Evolutionary conservation across 768 basidiomycete genomes (phyloP).

Genomic region (Cystofilobasidium capitatum): DNA sequence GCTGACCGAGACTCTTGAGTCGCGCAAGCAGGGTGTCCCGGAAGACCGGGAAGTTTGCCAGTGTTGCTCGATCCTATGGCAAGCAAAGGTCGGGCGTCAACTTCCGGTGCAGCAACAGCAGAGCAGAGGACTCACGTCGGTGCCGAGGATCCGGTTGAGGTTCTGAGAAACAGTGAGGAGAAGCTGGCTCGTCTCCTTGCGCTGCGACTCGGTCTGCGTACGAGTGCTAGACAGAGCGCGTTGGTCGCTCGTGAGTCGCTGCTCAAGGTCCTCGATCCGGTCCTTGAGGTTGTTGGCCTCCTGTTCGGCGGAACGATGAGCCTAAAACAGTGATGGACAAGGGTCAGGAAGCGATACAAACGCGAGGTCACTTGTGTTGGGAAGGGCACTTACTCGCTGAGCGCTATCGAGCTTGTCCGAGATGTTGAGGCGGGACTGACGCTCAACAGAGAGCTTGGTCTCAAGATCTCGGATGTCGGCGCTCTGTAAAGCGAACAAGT

Average conservation of each 20-base stretch:
- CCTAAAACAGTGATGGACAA: slow-evolving; percentile 38
- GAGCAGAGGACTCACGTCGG: slow-evolving; percentile 31
- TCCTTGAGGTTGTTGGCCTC: slow-evolving; percentile 56
- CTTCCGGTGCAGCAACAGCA: background rate
- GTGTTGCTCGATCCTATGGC: slow-evolving; percentile 35
- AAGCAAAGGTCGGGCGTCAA: background rate
- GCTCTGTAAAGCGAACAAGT: slow-evolving; percentile 41
- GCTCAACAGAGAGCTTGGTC: slow-evolving; percentile 67
- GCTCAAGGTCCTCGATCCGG: slow-evolving; percentile 65
- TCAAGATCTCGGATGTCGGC: slow-evolving; percentile 72
- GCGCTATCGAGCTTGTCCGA: slow-evolving; percentile 78
- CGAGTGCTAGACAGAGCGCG: slow-evolving; percentile 60
- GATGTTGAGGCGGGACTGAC: slow-evolving; percentile 73
- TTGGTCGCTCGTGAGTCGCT: slow-evolving; percentile 70
- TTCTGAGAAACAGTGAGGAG: slow-evolving; percentile 89
- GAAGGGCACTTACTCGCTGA: slow-evolving; percentile 46
- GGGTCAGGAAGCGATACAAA: background rate
- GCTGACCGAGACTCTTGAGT: slow-evolving; percentile 70
- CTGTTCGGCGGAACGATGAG: slow-evolving; percentile 55
- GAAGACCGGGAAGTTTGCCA: slow-evolving; percentile 82
- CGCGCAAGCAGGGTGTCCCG: slow-evolving; percentile 86
- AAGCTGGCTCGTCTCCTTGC: slow-evolving; percentile 85
- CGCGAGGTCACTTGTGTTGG: too few relatives aligned
- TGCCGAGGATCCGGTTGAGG: slow-evolving; percentile 80
- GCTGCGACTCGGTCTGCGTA: slow-evolving; percentile 75